phyloP scores from a whole-genome alignment of 2,329 filamentous ascomycete genomes.

The Ophiostoma sp. region DNA sequence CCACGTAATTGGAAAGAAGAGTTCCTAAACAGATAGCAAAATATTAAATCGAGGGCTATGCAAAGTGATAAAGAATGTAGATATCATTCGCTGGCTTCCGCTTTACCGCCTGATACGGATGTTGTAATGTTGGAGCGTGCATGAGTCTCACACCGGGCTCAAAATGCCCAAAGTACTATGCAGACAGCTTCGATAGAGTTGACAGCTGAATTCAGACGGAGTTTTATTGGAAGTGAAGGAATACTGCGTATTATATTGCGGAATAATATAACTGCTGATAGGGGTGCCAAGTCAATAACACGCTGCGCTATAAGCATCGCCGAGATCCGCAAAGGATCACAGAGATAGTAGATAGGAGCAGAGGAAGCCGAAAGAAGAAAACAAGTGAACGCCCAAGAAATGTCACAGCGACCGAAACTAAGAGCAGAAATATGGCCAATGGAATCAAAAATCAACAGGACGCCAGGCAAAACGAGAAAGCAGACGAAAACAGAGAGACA shows the following conservation, averaged over 20 bases:
- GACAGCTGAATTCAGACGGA: background rate
- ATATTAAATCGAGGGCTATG: background rate
- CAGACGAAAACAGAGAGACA: no score
- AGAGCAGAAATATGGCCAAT: background rate
- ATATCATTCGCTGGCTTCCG: background rate
- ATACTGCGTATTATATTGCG: background rate
- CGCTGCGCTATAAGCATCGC: background rate
- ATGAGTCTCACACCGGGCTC: background rate
- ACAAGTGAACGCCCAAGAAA: background rate
- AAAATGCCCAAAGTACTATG: background rate
- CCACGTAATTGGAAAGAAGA: no score
- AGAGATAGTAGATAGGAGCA: background rate
- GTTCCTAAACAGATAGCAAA: background rate
- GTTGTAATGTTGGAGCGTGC: background rate
- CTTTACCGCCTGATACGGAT: background rate
- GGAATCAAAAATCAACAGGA: background rate
- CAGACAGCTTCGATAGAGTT: background rate
- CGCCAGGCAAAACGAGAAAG: no score
- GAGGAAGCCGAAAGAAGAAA: background rate
- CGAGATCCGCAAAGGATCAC: slow-evolving; percentile 1
- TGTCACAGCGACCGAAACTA: background rate
- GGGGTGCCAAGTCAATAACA: background rate
- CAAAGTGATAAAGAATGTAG: background rate
- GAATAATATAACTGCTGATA: background rate
- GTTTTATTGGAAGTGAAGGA: background rate